These are phyloP conservation scores for Blastobotrys terrestris DNA, from an alignment of 805 yeast species.

Conservation along the genomic window DNA sequence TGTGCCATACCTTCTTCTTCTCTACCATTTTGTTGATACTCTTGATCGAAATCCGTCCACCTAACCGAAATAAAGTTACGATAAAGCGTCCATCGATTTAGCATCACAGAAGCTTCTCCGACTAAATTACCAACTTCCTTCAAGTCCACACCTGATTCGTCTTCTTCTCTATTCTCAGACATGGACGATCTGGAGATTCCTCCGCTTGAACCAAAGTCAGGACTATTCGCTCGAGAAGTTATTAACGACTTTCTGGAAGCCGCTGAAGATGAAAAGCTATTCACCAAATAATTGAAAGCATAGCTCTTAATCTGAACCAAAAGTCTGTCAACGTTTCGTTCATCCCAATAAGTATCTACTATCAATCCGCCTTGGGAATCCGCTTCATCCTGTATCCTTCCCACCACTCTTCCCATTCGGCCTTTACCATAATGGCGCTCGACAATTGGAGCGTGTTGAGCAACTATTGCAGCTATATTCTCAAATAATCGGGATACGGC, in stretches of 20 bases:
- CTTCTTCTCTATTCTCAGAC: constrained; percentile 17
- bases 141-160: constrained; percentile 37
- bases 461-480: constrained; percentile 73
- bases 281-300: constrained; percentile 43
- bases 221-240: constrained; percentile 19
- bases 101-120: constrained; percentile 65
- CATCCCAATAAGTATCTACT: constrained; percentile 78
- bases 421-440: constrained; percentile 61
- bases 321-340: constrained; percentile 50
- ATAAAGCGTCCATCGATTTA: constrained; percentile 67
- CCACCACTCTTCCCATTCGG: constrained; percentile 57
- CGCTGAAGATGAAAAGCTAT: constrained; percentile 23
- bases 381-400: constrained; percentile 74
- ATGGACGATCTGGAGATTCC: constrained; percentile 1
- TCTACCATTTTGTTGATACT: constrained; percentile 1
- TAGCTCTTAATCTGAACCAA: constrained; percentile 52
- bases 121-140: constrained; percentile 60
- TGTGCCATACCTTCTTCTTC: neutral
- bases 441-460: constrained; percentile 80
- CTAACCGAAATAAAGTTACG: constrained; percentile 63
- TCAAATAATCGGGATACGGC: constrained; percentile 55
- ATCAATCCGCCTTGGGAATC: constrained; percentile 91
- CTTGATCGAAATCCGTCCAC: constrained; percentile 40
- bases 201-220: constrained; percentile 2
- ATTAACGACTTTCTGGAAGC: constrained; percentile 15